These are phyloP conservation scores for Calonectria pauciramosa DNA, from an alignment of 2,329 filamentous ascomycete species.

Conservation along the genomic window DNA sequence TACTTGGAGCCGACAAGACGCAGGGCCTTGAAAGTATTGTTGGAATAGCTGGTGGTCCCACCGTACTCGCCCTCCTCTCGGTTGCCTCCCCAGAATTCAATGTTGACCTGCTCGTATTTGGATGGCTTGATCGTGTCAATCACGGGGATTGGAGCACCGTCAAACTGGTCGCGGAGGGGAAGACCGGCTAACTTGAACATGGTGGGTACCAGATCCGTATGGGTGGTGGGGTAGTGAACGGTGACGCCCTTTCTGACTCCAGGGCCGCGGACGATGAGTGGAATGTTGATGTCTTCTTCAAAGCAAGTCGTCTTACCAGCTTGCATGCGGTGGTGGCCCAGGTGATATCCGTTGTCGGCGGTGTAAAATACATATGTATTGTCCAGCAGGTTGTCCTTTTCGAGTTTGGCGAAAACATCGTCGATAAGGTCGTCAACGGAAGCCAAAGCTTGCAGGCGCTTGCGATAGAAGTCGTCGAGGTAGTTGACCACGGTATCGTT, in stretches of 20 bases:
- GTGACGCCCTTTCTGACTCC: constrained; percentile 55
- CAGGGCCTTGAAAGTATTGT: constrained; percentile 69
- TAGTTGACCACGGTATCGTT: background rate
- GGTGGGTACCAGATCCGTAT: constrained; percentile 69
- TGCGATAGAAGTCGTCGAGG: background rate
- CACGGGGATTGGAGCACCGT: constrained; percentile 62
- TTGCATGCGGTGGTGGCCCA: background rate
- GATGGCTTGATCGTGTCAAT: background rate
- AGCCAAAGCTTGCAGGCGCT: background rate
- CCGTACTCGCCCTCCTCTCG: background rate
- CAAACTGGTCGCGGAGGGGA: constrained; percentile 61
- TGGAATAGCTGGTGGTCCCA: constrained; percentile 24
- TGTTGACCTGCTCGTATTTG: background rate
- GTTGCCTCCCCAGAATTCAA: constrained; percentile 9
- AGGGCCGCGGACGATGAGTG: constrained; percentile 64
- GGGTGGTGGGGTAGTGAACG: constrained; percentile 59
- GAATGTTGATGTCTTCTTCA: constrained; percentile 63
- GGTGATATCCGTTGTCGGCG: background rate
- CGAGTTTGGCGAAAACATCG: background rate
- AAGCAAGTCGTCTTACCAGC: background rate
- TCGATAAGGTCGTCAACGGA: background rate
- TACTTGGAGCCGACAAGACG: constrained; percentile 62
- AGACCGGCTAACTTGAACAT: constrained; percentile 58
- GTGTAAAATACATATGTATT: background rate
- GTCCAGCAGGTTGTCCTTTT: background rate